Percentiles rank a stretch among this genome's conserved stretches.
Evolutionary conservation across 352 stramenopile genomes (phyloP).

Genomic region (Phytophthora aleatoria): DNA sequence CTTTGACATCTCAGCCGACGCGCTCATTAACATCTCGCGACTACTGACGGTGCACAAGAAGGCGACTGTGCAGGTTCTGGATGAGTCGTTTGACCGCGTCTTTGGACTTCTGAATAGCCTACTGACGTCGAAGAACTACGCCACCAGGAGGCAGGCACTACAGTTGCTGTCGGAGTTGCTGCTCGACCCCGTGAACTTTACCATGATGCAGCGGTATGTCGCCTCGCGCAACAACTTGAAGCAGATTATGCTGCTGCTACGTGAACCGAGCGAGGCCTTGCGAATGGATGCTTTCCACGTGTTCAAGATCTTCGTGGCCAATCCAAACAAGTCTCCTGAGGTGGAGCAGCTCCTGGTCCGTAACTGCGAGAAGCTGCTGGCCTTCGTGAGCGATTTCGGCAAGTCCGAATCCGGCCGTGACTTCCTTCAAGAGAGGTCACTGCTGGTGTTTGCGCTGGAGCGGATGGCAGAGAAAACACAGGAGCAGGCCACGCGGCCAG

Average conservation of each 20-base stretch:
- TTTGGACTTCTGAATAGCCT: conserved; percentile 71
- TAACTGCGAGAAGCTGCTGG: conserved; percentile 78
- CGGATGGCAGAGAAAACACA: conserved; percentile 49
- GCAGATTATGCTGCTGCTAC: conserved; percentile 75
- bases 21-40: conserved; percentile 79
- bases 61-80: conserved; percentile 51
- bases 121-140: conserved; percentile 71
- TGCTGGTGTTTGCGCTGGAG: conserved; percentile 75
- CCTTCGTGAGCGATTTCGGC: conserved; percentile 80
- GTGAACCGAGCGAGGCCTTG: conserved; percentile 74
- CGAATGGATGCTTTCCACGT: conserved; percentile 87
- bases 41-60: conserved; percentile 72
- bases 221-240: conserved; percentile 72
- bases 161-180: conserved; percentile 78
- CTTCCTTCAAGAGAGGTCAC: conserved; percentile 75
- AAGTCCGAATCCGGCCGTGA: conserved; percentile 75
- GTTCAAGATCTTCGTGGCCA: conserved; percentile 91
- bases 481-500: conserved; percentile 35
- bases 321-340: conserved; percentile 79
- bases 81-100: conserved; percentile 67
- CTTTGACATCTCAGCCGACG: conserved; percentile 86
- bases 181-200: conserved; percentile 76
- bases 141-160: conserved; percentile 72
- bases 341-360: conserved; percentile 74
- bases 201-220: conserved; percentile 82